phyloP scores from a whole-genome alignment of 805 yeast species.

The Cephaloascus albidus region DNA sequence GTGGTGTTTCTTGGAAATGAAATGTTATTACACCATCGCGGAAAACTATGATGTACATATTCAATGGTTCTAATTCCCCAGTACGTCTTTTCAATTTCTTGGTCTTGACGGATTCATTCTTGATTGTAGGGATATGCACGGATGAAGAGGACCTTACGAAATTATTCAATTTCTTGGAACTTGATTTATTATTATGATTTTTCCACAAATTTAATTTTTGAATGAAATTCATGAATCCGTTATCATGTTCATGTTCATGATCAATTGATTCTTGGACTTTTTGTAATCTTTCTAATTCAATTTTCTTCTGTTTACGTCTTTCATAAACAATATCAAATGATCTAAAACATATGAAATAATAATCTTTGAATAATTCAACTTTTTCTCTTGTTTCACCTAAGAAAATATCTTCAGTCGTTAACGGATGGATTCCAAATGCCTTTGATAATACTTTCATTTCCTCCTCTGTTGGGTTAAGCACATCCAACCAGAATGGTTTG shows the following conservation, averaged over 20 bases:
- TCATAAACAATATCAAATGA: conserved; percentile 62
- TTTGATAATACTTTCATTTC: conserved; percentile 90
- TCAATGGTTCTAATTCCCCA: conserved; percentile 74
- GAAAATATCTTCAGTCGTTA: conserved; percentile 91
- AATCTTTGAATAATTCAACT: conserved; percentile 84
- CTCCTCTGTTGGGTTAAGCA: conserved; percentile 88
- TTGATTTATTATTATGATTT: not conserved
- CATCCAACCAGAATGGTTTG: conserved; percentile 73
- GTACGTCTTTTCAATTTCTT: conserved; percentile 21
- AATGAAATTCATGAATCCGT: too few relatives aligned
- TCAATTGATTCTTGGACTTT: not conserved
- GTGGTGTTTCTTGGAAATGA: conserved; percentile 93
- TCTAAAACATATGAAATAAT: conserved; percentile 82
- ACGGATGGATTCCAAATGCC: conserved; percentile 91
- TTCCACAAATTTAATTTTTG: too few relatives aligned
- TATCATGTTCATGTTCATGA: not conserved
- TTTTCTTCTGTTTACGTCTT: conserved; percentile 42
- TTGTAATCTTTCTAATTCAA: conserved; percentile 17
- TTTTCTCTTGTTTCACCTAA: conserved; percentile 92
- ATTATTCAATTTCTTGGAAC: not conserved
- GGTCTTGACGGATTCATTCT: conserved; percentile 12
- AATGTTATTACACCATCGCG: conserved; percentile 86
- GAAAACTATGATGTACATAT: conserved; percentile 89
- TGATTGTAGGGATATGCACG: not conserved
- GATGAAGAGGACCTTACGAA: not conserved